phyloP scores from a whole-genome alignment of 306 rosid genomes.

The Lablab purpureus region DNA sequence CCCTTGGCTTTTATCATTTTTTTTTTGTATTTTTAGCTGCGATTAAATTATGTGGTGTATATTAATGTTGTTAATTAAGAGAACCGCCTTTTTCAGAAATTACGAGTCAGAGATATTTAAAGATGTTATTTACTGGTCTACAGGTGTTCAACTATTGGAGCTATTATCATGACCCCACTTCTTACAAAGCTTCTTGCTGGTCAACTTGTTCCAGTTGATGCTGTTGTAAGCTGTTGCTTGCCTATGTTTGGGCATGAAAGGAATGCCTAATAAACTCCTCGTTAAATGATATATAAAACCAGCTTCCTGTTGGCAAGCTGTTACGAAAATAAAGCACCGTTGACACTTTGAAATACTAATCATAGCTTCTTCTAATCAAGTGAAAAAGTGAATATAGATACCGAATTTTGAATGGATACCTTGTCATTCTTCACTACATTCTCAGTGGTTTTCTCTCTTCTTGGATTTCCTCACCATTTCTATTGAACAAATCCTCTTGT shows the following conservation, averaged over 20 bases:
- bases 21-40: constrained; percentile 6
- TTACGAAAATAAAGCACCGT: neutral
- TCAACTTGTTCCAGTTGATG: constrained; percentile 97
- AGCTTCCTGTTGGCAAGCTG: constrained; percentile 30
- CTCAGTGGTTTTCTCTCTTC: constrained; percentile 8
- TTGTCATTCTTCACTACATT: neutral
- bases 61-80: constrained; percentile 2
- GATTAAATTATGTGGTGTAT: constrained; percentile 9
- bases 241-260: constrained; percentile 29
- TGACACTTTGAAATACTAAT: constrained; percentile 23
- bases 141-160: constrained; percentile 95
- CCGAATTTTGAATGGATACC: constrained; percentile 17
- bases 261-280: constrained; percentile 18
- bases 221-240: constrained; percentile 70
- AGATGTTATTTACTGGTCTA: constrained; percentile 39
- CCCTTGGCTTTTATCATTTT: constrained; percentile 13
- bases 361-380: constrained; percentile 4
- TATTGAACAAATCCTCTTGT: constrained; percentile 26
- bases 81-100: constrained; percentile 23
- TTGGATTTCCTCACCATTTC: constrained; percentile 11
- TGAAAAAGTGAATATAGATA: constrained; percentile 25
- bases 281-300: neutral
- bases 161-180: constrained; percentile 90
- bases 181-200: constrained; percentile 97
- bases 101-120: constrained; percentile 1